Percentiles rank a stretch among this genome's conserved stretches.
phyloP scores from a whole-genome alignment of 257 asterid genomes.

The Anisodus acutangulus region DNA sequence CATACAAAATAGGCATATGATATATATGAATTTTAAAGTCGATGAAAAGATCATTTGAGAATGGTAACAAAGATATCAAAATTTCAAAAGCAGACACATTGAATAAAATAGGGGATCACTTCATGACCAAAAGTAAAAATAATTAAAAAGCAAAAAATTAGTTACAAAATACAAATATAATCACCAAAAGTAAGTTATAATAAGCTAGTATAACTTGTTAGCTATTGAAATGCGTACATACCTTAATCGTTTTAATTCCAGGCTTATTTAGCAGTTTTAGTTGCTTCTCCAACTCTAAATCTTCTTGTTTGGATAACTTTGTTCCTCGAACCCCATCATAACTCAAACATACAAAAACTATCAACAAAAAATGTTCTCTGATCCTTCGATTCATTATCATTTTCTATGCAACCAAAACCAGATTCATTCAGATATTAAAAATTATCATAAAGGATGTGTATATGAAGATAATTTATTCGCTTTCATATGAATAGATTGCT shows the following conservation, averaged over 20 bases:
- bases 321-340: neutral
- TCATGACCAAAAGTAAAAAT: too few relatives aligned
- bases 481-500: too few relatives aligned
- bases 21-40: neutral
- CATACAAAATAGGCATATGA: too few relatives aligned
- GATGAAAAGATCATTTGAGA: too few relatives aligned
- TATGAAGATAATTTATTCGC: neutral
- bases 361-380: neutral
- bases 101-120: too few relatives aligned
- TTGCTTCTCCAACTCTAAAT: slow-evolving; percentile 20
- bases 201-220: neutral
- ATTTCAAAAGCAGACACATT: too few relatives aligned
- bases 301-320: neutral
- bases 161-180: too few relatives aligned
- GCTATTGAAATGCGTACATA: neutral
- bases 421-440: neutral
- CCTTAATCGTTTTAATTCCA: too few relatives aligned
- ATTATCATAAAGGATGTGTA: neutral
- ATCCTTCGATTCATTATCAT: neutral
- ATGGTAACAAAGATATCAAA: too few relatives aligned
- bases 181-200: too few relatives aligned
- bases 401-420: neutral
- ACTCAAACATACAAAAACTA: neutral
- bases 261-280: neutral
- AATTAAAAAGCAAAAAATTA: too few relatives aligned